Evolutionary conservation across 1,284 basidiomycete genomes (phyloP).

Genomic region (Austroboletus niveus): DNA sequence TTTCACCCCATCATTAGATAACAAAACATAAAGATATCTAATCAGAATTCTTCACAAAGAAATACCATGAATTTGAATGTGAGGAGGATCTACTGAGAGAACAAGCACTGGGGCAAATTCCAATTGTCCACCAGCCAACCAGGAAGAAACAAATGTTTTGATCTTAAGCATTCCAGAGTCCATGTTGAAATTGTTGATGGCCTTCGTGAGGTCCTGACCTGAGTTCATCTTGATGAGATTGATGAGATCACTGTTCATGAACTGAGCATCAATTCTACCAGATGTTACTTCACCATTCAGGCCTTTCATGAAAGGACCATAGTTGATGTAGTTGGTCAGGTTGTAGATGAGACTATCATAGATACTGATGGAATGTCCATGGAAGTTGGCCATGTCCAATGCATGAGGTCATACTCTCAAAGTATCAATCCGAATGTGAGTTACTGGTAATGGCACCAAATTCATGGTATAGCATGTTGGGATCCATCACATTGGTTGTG

Average conservation of each 20-base stretch:
- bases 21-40: no score
- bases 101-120: conserved; percentile 87
- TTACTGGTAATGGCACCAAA: conserved; percentile 65
- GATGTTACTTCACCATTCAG: conserved; percentile 66
- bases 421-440: conserved; percentile 97
- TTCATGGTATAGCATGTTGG: no score
- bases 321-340: conserved; percentile 75
- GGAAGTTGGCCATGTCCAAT: conserved; percentile 78
- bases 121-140: conserved; percentile 90
- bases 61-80: conserved; percentile 84
- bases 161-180: conserved; percentile 63
- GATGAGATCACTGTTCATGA: conserved; percentile 78
- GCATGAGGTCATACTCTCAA: conserved; percentile 90
- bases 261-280: conserved; percentile 56
- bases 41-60: no score
- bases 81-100: conserved; percentile 91
- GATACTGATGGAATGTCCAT: conserved; percentile 65
- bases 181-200: conserved; percentile 68
- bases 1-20: no score
- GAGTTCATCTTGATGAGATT: conserved; percentile 82
- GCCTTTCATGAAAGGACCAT: conserved; percentile 53
- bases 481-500: no score
- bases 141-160: conserved; percentile 92
- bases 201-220: conserved; percentile 84
- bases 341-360: conserved; percentile 90